Percentiles rank a stretch among this genome's conserved stretches.
Evolutionary conservation across 768 basidiomycete species (phyloP).

Genomic region (Ramaria sp.): DNA sequence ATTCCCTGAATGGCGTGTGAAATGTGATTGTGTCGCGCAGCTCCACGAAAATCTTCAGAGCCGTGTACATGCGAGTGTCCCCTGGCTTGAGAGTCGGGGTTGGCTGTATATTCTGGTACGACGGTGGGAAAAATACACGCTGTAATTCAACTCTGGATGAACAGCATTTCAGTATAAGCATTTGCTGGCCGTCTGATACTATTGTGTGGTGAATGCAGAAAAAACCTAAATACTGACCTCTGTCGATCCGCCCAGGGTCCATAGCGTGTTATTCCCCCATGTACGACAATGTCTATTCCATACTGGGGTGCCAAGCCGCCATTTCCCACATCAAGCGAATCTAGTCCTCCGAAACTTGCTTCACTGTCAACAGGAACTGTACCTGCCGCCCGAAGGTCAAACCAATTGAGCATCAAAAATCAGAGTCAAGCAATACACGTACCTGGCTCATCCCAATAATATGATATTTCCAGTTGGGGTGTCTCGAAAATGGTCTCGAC

Average conservation of each 20-base stretch:
- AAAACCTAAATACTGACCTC: slow-evolving; percentile 33
- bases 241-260: slow-evolving; percentile 98
- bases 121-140: slow-evolving; percentile 70
- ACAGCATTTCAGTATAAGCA: neutral
- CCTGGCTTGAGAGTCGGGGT: slow-evolving; percentile 57
- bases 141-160: slow-evolving; percentile 58
- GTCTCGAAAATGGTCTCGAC: slow-evolving; percentile 77
- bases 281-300: slow-evolving; percentile 80
- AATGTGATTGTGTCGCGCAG: slow-evolving; percentile 67
- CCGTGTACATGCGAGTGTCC: slow-evolving; percentile 75
- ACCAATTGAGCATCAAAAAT: neutral
- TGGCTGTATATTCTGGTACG: slow-evolving; percentile 51
- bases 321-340: slow-evolving; percentile 60
- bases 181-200: neutral
- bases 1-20: slow-evolving; percentile 83
- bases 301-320: slow-evolving; percentile 85
- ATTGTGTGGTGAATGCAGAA: neutral
- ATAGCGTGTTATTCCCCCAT: slow-evolving; percentile 67
- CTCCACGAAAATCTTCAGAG: slow-evolving; percentile 71
- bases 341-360: neutral
- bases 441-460: slow-evolving; percentile 81
- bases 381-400: neutral
- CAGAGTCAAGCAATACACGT: neutral
- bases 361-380: neutral
- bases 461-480: slow-evolving; percentile 65